Evolutionary conservation across 108 stramenopile species (phyloP).

Genomic region (Nitzschia sp.): DNA sequence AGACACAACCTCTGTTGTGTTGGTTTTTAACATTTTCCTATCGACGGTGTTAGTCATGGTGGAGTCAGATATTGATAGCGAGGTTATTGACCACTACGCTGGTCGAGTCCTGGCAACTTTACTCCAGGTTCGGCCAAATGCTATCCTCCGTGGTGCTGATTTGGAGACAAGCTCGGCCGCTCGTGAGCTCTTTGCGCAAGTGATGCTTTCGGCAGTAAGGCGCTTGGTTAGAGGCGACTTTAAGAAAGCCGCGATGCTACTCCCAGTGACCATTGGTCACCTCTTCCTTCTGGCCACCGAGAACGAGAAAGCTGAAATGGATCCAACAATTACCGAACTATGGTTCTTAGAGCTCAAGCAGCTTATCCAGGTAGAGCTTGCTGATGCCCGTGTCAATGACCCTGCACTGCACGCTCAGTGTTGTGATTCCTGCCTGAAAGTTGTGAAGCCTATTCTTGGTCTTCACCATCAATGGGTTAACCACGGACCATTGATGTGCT

Average conservation of each 20-base stretch:
- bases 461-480: conserved; percentile 17
- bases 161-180: conserved; percentile 24
- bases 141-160: conserved; percentile 31
- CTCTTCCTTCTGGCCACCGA: conserved; percentile 42
- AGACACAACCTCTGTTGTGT: conserved; percentile 25
- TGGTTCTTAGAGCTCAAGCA: conserved; percentile 47
- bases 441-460: conserved; percentile 23
- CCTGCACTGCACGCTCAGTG: conserved; percentile 23
- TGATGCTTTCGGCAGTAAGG: conserved; percentile 47
- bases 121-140: conserved; percentile 48
- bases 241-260: conserved; percentile 42
- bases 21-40: conserved; percentile 44
- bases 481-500: conserved; percentile 14
- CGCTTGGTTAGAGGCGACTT: conserved; percentile 31
- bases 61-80: conserved; percentile 27
- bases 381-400: neutral
- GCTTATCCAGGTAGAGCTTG: conserved; percentile 25
- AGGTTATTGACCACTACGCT: conserved; percentile 38
- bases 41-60: conserved; percentile 45
- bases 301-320: conserved; percentile 35
- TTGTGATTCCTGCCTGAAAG: conserved; percentile 22
- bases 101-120: conserved; percentile 62
- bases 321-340: conserved; percentile 33
- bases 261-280: conserved; percentile 57
- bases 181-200: conserved; percentile 46